Evolutionary conservation across 306 rosid species (phyloP).

Genomic region (Crataegus laevigata): DNA sequence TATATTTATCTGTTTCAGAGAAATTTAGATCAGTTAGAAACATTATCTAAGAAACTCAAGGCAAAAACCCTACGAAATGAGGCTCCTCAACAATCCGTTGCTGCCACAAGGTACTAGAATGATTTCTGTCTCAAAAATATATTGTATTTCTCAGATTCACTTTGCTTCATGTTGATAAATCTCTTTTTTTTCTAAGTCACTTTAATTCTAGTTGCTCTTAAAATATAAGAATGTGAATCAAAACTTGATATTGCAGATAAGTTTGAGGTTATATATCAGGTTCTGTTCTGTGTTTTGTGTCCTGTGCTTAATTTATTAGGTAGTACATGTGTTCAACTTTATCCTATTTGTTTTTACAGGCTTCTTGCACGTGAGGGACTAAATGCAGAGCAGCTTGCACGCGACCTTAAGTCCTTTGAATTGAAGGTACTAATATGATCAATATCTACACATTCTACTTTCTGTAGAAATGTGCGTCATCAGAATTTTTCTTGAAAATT

Average conservation of each 20-base stretch:
- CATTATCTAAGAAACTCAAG: slow-evolving; percentile 90
- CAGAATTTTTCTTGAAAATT: background rate
- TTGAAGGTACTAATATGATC: slow-evolving; percentile 44
- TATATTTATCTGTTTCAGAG: slow-evolving; percentile 43
- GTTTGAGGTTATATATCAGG: background rate
- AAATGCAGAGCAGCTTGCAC: slow-evolving; percentile 98
- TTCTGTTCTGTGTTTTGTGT: background rate
- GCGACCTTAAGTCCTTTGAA: slow-evolving; percentile 96
- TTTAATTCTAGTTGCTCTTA: background rate
- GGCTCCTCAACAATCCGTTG: slow-evolving; percentile 86
- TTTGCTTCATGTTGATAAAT: background rate
- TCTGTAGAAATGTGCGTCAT: background rate
- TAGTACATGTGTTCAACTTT: background rate
- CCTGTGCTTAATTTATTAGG: background rate
- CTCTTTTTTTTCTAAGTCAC: background rate
- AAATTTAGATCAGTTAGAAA: slow-evolving; percentile 92
- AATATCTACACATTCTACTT: slow-evolving; percentile 1
- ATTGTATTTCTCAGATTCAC: background rate
- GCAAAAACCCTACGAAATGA: slow-evolving; percentile 82
- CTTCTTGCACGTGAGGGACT: slow-evolving; percentile 98
- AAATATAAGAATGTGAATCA: background rate
- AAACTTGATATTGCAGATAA: background rate
- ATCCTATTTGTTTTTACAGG: slow-evolving; percentile 30
- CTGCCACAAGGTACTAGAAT: slow-evolving; percentile 74
- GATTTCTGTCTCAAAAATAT: background rate